These are phyloP conservation scores for Hypoxylon fragiforme DNA, from an alignment of 495 filamentous ascomycete species.

Conservation along the genomic window DNA sequence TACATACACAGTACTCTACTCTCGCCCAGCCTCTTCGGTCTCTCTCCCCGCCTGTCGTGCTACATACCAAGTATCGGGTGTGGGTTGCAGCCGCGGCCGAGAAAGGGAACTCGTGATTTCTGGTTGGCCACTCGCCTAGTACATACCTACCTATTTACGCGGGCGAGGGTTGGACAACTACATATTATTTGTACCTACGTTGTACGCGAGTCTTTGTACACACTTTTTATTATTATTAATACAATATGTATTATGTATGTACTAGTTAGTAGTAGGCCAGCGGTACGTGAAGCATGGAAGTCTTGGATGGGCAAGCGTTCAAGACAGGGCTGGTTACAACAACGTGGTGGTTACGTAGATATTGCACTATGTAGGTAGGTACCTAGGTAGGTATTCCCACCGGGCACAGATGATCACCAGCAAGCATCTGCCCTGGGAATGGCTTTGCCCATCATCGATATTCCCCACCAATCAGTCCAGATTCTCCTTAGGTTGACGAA, in stretches of 20 bases:
- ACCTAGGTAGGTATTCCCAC: not conserved
- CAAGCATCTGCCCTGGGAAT: too few species aligned
- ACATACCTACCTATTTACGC: conserved; percentile 1
- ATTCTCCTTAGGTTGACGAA: not conserved
- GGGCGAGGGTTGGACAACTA: conserved; percentile 2
- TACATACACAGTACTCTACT: too few species aligned
- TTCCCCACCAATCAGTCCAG: conserved; percentile 7
- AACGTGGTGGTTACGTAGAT: too few species aligned
- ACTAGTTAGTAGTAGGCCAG: too few species aligned
- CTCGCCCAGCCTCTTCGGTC: conserved; percentile 2
- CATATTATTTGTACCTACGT: conserved; percentile 4
- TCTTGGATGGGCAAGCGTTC: conserved; percentile 3
- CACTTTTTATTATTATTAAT: too few species aligned
- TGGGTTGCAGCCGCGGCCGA: conserved; percentile 28
- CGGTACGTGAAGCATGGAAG: conserved; percentile 13
- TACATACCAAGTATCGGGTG: conserved; percentile 25
- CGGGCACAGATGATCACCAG: too few species aligned
- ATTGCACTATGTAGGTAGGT: conserved; percentile 1
- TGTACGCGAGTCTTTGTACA: too few species aligned
- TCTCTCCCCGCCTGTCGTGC: conserved; percentile 22
- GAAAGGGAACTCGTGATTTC: not conserved
- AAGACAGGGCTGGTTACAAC: too few species aligned
- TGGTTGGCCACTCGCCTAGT: conserved; percentile 24
- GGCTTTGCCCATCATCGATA: conserved; percentile 7
- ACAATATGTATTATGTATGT: too few species aligned